Evolutionary conservation across 345 rosid species (phyloP).

Genomic region (Raphanus sativus): DNA sequence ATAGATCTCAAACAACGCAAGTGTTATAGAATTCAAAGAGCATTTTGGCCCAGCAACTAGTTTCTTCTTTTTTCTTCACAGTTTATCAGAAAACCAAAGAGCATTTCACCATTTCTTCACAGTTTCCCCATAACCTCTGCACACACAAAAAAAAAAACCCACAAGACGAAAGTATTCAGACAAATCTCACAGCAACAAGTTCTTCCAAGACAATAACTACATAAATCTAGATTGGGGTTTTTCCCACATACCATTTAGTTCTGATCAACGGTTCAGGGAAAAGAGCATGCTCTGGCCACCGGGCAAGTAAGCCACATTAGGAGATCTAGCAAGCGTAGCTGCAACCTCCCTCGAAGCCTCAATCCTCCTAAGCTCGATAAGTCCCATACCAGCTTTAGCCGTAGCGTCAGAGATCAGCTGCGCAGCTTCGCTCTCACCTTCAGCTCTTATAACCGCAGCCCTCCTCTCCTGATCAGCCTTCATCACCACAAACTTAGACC

Average conservation of each 20-base stretch:
- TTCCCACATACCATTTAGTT: background rate
- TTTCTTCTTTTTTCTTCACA: background rate
- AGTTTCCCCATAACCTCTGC: constrained; percentile 35
- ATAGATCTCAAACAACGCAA: background rate
- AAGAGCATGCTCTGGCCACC: constrained; percentile 84
- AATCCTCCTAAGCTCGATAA: constrained; percentile 96
- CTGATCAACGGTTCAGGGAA: constrained; percentile 58
- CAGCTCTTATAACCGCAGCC: constrained; percentile 91
- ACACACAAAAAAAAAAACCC: background rate
- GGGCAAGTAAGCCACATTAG: constrained; percentile 87
- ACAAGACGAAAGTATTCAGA: background rate
- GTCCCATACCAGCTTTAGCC: constrained; percentile 73
- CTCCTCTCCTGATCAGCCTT: constrained; percentile 99
- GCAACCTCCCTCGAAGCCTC: constrained; percentile 99
- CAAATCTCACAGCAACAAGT: background rate
- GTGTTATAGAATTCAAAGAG: background rate
- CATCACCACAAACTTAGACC: constrained; percentile 91
- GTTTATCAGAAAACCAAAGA: background rate
- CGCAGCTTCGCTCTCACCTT: constrained; percentile 98
- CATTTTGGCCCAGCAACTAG: background rate
- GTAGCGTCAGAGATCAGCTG: constrained; percentile 90
- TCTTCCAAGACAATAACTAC: background rate
- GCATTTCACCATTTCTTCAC: background rate
- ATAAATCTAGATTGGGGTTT: background rate
- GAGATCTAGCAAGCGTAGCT: constrained; percentile 77